phyloP scores from a whole-genome alignment of 148 eudicot species.

The Vaccinium vitisidaea region DNA sequence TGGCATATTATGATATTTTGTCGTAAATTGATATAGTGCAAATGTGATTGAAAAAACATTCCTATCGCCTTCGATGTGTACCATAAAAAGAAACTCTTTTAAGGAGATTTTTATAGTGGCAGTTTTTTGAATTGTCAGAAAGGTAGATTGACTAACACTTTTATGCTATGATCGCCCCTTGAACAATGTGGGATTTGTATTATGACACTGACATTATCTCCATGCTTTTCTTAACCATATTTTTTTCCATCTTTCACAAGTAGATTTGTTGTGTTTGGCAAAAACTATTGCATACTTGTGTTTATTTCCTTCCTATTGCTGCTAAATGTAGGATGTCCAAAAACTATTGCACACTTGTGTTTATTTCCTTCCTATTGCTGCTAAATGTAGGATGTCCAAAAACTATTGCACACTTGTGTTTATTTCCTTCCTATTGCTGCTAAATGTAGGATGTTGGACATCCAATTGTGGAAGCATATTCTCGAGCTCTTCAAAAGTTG shows the following conservation, averaged over 20 bases:
- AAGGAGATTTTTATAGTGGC: not conserved
- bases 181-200: not conserved
- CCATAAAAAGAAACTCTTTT: not conserved
- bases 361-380: constrained; percentile 4
- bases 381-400: not conserved
- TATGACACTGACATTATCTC: not conserved
- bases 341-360: not conserved
- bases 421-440: constrained; percentile 1
- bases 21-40: not conserved
- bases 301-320: constrained; percentile 1
- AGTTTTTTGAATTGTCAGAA: not conserved
- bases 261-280: not conserved
- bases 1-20: not conserved
- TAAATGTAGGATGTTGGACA: constrained; percentile 25
- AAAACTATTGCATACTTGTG: not conserved
- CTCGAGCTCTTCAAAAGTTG: constrained; percentile 70
- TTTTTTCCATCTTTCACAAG: not conserved
- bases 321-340: not conserved
- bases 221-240: not conserved
- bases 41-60: not conserved
- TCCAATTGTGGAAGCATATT: constrained; percentile 85
- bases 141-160: too few relatives aligned
- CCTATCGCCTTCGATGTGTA: not conserved
- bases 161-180: not conserved
- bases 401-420: too few relatives aligned